Base-by-base conservation (phyloP, 1,139 yeast species). In the Wickerhamomyces sp. region DNA sequence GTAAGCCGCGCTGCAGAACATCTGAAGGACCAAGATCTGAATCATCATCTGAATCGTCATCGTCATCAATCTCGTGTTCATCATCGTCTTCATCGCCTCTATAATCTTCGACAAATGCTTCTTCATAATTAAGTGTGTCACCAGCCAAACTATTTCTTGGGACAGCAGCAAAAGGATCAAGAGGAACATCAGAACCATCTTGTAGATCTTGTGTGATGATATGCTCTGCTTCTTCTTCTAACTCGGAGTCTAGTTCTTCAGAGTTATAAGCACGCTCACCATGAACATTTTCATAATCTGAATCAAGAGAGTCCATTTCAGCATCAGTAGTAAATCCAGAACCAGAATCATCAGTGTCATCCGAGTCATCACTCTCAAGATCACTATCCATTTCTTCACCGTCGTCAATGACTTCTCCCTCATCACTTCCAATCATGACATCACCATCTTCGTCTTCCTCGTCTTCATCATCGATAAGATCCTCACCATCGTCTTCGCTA, bases 401-500 rank as follows among this genome's bases (percentile, higher is more conserved):
- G 11, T 37, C 44, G 9, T 46, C 50, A 30, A 48, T 43, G 8
- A 43, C 43, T 26, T 53, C 60, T 14, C 51, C 60, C 3, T 49
- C 55, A 35, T 52, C 58, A 32, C 51, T 54, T 7, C 51, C 50
- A 7, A 52, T 58, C 14, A 50, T 52, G n/a, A 44, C 51, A 11
- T 49, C 55, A 14, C 26, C 44, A 5, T 38, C 45, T 10, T 34
- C 39, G 10, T 49, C 55, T 13, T 30, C 44, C 7, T 38, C 45
- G 11, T 34, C 39, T 3, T 46, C 59, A 9, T 48, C 53, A 27
- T 48, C 52, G 13, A 29, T 29, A 11, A 29, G 31, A 8, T 49
- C 55, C 23, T 18, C 23, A 26, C 56, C 62, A 11, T 61, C 67
- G 39, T 62, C 66, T 23, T 61, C 75, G 40, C 73, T 69, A 45